Conservation (phyloP, 352 stramenopile species). For the Lagenidium giganteum region DNA sequence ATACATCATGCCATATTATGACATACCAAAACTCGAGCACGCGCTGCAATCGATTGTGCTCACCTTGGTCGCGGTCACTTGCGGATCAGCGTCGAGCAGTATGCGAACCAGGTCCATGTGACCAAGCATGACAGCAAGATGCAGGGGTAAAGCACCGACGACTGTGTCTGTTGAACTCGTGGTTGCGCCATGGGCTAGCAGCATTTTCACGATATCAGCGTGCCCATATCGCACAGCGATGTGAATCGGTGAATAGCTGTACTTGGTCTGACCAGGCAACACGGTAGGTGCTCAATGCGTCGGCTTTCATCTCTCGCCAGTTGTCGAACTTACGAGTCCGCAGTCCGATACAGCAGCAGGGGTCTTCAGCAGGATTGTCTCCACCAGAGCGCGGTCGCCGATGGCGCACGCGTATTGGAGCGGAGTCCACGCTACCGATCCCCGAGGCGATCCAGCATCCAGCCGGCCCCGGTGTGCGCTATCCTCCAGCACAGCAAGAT, state of each 20-base stretch:
- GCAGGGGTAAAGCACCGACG: conserved; percentile 25
- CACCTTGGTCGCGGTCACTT: conserved; percentile 45
- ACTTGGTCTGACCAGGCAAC: conserved; percentile 60
- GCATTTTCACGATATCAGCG: conserved; percentile 33
- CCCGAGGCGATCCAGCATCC: conserved; percentile 52
- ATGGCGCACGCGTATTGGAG: conserved; percentile 75
- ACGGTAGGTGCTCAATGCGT: too few relatives aligned
- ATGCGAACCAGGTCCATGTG: conserved; percentile 39
- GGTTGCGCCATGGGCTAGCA: conserved; percentile 24
- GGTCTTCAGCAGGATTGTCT: conserved; percentile 23
- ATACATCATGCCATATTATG: too few relatives aligned
- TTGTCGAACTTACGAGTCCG: too few relatives aligned
- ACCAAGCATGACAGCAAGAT: conserved; percentile 56
- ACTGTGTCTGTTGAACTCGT: conserved; percentile 20
- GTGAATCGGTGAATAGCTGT: conserved; percentile 58
- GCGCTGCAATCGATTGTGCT: neutral
- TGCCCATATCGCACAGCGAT: conserved; percentile 65
- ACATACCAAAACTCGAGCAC: conserved; percentile 1
- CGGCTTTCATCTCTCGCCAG: too few relatives aligned
- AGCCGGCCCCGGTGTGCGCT: conserved; percentile 17
- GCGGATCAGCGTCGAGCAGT: conserved; percentile 28
- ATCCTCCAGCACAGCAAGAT: conserved; percentile 29
- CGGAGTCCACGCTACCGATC: conserved; percentile 58
- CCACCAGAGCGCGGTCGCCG: conserved; percentile 41
- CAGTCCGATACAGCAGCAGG: conserved; percentile 8